phyloP scores from a whole-genome alignment of 2,329 filamentous ascomycete species.

The Phaeosphaeria sp. region DNA sequence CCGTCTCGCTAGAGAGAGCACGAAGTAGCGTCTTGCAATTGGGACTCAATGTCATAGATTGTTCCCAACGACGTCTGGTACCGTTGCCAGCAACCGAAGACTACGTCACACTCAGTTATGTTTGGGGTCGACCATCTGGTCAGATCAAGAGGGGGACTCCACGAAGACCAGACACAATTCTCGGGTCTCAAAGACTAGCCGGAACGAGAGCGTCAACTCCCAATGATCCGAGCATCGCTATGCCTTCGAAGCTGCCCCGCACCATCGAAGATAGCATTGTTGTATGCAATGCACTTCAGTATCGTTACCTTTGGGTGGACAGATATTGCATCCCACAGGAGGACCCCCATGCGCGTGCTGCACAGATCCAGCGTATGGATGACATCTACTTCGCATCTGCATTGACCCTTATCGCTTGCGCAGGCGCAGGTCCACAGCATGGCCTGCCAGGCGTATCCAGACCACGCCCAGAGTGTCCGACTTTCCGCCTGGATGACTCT shows the following conservation, averaged over 20 bases:
- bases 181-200: background rate
- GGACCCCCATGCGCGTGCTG: background rate
- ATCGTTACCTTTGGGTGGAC: conserved; percentile 3
- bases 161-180: background rate
- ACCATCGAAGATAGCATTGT: conserved; percentile 4
- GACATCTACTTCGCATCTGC: background rate
- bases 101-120: conserved; percentile 6
- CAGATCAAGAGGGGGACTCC: background rate
- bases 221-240: background rate
- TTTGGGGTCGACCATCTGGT: conserved; percentile 8
- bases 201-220: too few species aligned
- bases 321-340: conserved; percentile 4
- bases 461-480: background rate
- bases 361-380: conserved; percentile 4
- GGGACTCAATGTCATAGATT: background rate
- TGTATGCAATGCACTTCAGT: conserved; percentile 1
- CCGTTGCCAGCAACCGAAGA: background rate
- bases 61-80: background rate
- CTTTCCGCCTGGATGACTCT: background rate
- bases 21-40: background rate
- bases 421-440: conserved; percentile 1
- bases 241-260: background rate
- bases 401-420: background rate
- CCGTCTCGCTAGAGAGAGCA: background rate
- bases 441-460: conserved; percentile 4